Percentiles rank a stretch among this genome's conserved stretches.
phyloP scores from a whole-genome alignment of 2,329 filamentous ascomycete genomes.

The Ascochyta pisi region DNA sequence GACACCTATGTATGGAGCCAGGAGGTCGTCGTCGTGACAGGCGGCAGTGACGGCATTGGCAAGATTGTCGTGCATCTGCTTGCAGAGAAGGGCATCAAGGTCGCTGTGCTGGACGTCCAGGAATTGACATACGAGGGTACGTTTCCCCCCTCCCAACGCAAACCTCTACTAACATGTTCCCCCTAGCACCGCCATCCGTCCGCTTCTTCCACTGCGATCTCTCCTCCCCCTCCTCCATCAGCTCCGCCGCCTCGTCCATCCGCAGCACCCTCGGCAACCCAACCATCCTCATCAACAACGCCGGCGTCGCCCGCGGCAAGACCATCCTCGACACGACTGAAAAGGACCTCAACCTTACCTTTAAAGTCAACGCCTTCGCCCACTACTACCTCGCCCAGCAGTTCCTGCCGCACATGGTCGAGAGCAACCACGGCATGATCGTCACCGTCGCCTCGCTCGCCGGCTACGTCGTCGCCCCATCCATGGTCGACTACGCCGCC shows the following conservation, averaged over 20 bases:
- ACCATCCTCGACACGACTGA: slow-evolving; percentile 66
- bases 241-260: slow-evolving; percentile 60
- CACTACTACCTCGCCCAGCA: slow-evolving; percentile 72
- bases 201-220: slow-evolving; percentile 75
- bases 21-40: slow-evolving; percentile 77
- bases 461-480: slow-evolving; percentile 65
- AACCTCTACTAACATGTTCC: slow-evolving; percentile 10
- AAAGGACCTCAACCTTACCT: slow-evolving; percentile 68
- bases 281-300: slow-evolving; percentile 76
- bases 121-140: slow-evolving; percentile 61
- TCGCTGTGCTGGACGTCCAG: slow-evolving; percentile 75
- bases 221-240: slow-evolving; percentile 63
- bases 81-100: slow-evolving; percentile 69
- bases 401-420: slow-evolving; percentile 71
- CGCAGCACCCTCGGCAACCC: slow-evolving; percentile 66
- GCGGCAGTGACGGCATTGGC: slow-evolving; percentile 77
- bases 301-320: slow-evolving; percentile 68
- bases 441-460: slow-evolving; percentile 73
- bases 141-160: neutral
- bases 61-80: slow-evolving; percentile 69
- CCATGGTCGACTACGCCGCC: slow-evolving; percentile 71
- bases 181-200: slow-evolving; percentile 59
- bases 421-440: slow-evolving; percentile 72
- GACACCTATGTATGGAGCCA: slow-evolving; percentile 70
- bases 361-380: slow-evolving; percentile 73